Base-by-base conservation (phyloP, 1,284 basidiomycete species). In the Phylloboletellus chloephorus region DNA sequence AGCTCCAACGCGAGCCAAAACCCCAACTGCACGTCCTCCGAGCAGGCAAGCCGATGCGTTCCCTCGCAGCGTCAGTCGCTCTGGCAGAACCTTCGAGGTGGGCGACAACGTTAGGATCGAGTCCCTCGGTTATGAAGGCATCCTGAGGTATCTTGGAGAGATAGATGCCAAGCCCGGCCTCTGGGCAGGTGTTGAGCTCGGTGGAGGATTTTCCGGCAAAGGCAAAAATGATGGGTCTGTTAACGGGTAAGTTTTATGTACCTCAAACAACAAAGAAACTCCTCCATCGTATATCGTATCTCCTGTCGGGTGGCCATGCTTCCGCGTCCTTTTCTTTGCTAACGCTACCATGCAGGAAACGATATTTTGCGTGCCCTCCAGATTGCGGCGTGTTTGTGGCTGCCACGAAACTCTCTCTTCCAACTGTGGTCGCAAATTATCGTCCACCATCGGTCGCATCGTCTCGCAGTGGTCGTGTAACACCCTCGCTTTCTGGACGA, bases 151-250 rank as follows among this genome's bases (percentile, higher is more conserved):
- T 63, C 49, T 92, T 11, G 92, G 92, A 2, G 75, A 79, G 50
- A 92, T 93, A 40, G 80, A 87, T 15, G 88, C 85, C 34, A 95
- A 95, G 62, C 72, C 77, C 5, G 93, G 92, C 4, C 66, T 81
- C 11, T 97, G 88, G 87, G 92, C 89, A 19, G 92, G 92, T 21
- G 88, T 97, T 12, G 89, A 95, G 63, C 71, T 97, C n/a, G 69
- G 76, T 50, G 83, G 82, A 26, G 86, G 85, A 2, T 94, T 90
- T 57, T 65, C 73, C 11, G 93, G 95, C n/a, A 88, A 88, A 60
- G 95, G 95, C 2, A 98, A 98, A 69, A 98, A 98, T 57, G 81
- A 98, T 57, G 95, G 95, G 15, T 79, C 79, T 31, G 92, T 96
- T 3, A 76, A 74, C 50, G 89, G 88, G 92, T 95, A 58, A 71